Evolutionary conservation across 495 filamentous ascomycete genomes (phyloP).

Genomic region (Eremomyces bilateralis): DNA sequence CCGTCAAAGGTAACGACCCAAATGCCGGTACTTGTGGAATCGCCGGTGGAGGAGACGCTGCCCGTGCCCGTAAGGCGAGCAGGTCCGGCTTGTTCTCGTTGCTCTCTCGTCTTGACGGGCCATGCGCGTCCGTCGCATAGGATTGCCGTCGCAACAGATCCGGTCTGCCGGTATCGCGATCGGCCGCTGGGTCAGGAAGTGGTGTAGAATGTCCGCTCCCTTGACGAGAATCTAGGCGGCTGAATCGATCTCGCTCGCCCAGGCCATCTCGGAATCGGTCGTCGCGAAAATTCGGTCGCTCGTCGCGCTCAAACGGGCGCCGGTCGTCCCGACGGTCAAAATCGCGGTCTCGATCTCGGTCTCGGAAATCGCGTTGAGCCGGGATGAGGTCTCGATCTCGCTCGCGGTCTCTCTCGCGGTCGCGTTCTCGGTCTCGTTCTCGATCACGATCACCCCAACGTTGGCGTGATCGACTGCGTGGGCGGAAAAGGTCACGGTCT

Average conservation of each 20-base stretch:
- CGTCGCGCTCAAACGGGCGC: conserved; percentile 9
- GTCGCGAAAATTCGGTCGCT: conserved; percentile 5
- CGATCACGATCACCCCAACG: conserved; percentile 3
- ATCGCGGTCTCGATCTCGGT: conserved; percentile 9
- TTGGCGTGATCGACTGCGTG: conserved; percentile 36
- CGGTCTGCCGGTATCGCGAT: neutral
- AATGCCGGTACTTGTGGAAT: conserved; percentile 38
- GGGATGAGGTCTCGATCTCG: too few relatives aligned
- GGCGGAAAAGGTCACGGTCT: conserved; percentile 34
- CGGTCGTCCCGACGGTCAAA: conserved; percentile 19
- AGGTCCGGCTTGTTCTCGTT: conserved; percentile 24
- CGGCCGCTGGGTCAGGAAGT: conserved; percentile 2
- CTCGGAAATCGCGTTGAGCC: neutral
- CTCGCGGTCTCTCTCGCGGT: neutral
- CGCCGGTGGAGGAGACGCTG: conserved; percentile 46
- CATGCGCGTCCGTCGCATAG: conserved; percentile 6
- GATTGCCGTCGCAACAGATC: conserved; percentile 5
- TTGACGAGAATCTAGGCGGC: neutral
- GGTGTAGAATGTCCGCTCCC: conserved; percentile 8
- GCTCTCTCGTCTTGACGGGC: conserved; percentile 19
- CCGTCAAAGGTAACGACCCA: conserved; percentile 54
- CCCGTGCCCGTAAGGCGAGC: conserved; percentile 16
- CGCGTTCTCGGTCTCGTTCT: conserved; percentile 3
- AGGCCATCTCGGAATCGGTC: conserved; percentile 5
- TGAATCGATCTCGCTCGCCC: neutral